phyloP scores from a whole-genome alignment of 2,329 filamentous ascomycete species.

The Alternaria conjuncta region DNA sequence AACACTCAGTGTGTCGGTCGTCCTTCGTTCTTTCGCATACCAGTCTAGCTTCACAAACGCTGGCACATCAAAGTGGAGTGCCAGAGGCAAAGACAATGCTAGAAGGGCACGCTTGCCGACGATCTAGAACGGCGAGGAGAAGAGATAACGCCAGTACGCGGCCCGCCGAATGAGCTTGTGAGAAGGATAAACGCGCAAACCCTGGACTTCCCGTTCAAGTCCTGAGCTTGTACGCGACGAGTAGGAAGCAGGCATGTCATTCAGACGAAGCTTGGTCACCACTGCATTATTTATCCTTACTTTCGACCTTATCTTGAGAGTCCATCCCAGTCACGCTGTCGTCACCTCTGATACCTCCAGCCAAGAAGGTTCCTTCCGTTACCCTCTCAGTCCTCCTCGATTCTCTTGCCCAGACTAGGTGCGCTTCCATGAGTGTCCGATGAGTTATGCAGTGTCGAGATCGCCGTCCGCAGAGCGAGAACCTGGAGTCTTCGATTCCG shows the following conservation, averaged over 20 bases:
- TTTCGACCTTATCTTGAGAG: too few species aligned
- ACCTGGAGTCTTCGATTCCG: neutral
- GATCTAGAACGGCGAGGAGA: neutral
- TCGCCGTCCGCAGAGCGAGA: neutral
- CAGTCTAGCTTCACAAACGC: neutral
- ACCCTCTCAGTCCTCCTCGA: neutral
- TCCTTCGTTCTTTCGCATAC: neutral
- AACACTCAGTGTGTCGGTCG: neutral
- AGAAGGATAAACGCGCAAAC: neutral
- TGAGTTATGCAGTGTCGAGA: too few species aligned
- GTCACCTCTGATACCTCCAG: neutral
- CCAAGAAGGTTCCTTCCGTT: neutral
- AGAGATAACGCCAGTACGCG: neutral
- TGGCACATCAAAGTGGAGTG: neutral
- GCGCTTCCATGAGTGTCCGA: too few species aligned
- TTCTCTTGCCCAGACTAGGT: too few species aligned
- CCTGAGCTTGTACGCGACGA: too few species aligned
- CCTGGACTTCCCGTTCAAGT: neutral
- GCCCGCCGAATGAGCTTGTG: neutral
- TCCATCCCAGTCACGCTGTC: neutral
- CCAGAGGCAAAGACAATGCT: neutral
- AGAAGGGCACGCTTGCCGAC: neutral
- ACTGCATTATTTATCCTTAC: neutral
- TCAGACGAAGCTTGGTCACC: neutral
- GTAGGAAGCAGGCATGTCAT: neutral